Evolutionary conservation across 495 filamentous ascomycete species (phyloP), one percentile per base, ranked within the genome.

Genomic region (Geopyxis carbonaria): DNA sequence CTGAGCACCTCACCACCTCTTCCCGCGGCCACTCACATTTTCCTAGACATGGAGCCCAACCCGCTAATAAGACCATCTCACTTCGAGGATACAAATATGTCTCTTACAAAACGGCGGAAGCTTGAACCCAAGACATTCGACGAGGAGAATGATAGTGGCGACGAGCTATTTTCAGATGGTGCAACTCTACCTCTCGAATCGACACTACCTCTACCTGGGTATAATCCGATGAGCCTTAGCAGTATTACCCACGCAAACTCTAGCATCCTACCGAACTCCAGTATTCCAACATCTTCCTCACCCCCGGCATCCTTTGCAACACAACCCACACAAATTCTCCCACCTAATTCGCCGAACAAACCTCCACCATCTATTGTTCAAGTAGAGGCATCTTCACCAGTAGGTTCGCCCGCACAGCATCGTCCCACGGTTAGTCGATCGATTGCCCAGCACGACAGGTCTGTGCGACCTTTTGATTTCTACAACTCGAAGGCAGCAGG

Each of bases 361-460:
- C 63, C 59, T 31, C 48, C 60, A 18, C 51, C 45, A 31, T 67
- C 78, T 3, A 59, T 74, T 8, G 66, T 94, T 28, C 83, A 92
- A 51, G 85, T 94, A 2, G 73, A 73, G 21, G 79, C 76, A 8
- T 89, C 83, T n/a, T 89, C 83, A 1, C 80, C 81, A n/a, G n/a
- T n/a, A n/a, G n/a, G n/a, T 1, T 66, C 73, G 36, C 64, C 62
- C 21, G 44, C 39, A n/a, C 43, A 42, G 38, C 35, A 44, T 23
- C 43, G 50, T 3, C 45, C 50, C n/a, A 21, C 18, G 20, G n/a
- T 18, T 34, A 13, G 11, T 10, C 11, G 15, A 31, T 14, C 28
- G 13, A 1, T 16, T 20, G 7, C 16, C 3, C 38, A 22, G 27
- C 34, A 22, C 21, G 45, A 53, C 18, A 52, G 51, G 5, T 42